Evolutionary conservation across 148 eudicot genomes (phyloP), one percentile per base, ranked within the genome.

Genomic region (Rhododendron williamsianum): DNA sequence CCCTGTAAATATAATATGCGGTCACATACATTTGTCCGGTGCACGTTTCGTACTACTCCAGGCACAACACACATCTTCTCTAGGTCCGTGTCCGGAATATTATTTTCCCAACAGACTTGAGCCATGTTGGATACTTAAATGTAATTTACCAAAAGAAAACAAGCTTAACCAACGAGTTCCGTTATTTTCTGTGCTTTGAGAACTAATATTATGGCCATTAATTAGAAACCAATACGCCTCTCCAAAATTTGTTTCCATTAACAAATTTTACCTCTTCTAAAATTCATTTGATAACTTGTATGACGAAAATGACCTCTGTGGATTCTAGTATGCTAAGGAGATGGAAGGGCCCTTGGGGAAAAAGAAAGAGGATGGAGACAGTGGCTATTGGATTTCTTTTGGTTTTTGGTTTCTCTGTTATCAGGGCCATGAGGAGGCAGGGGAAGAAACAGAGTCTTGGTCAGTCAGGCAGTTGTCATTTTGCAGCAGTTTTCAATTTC

Each of bases 401-500:
- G 5, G 80, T 76, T 41, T 38, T 21, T 21, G 80, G 27, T 19
- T 76, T 76, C 27, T 76, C 80, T 38, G 49, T 76, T 23, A 18
- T 76, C 80, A 41, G 46, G 25, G 54, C 54, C 9, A 15, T 16
- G 21, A 10, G 3, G 77, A 73, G 38, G 80, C 48, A 43, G 80
- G 80, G 46, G 25, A 76, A 19, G 48, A 76, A 19, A 18, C 51
- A 21, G 9, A 19, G 80, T 41, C 48, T 6, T 43, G 27, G 11
- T 19, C 49, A 43, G 2, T 21, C n/a, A 19, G 4, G 84, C 81
- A 63, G 25, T 7, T 95, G 98, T 83, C 71, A 86, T 5, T 94
- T 93, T 81, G 96, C 96, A 27, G 97, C 97, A 0, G 87, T 95
- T 9, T 95, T 92, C 87, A 94, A 93, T 90, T 95, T 95, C 30